phyloP scores from a whole-genome alignment of 1,284 basidiomycete genomes.

The Meripilus lineatus region DNA sequence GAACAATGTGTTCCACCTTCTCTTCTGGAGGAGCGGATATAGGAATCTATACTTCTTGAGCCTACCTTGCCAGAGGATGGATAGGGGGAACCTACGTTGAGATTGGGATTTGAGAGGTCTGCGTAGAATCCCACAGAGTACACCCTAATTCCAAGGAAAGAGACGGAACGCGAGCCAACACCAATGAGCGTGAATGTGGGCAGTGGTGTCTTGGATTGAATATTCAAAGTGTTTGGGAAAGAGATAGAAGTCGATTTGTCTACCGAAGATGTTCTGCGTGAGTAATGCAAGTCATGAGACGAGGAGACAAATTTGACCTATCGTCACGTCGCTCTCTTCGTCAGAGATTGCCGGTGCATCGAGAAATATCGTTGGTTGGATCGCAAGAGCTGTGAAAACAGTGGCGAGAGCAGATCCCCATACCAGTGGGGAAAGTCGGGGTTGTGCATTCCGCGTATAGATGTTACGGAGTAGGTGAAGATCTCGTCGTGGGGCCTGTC shows the following conservation, averaged over 20 bases:
- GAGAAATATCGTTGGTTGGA: constrained; percentile 27
- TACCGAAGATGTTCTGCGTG: constrained; percentile 31
- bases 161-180: constrained; percentile 80
- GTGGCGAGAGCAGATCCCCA: background rate
- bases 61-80: background rate
- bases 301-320: constrained; percentile 21
- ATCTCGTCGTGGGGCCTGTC: too few species aligned
- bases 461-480: too few species aligned
- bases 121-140: constrained; percentile 88
- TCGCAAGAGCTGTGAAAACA: background rate
- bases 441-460: too few species aligned
- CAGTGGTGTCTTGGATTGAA: constrained; percentile 56
- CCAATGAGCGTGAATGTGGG: constrained; percentile 70
- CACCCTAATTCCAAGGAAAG: constrained; percentile 78
- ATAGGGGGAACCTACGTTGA: constrained; percentile 41
- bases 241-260: constrained; percentile 69
- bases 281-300: background rate
- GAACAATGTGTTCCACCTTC: constrained; percentile 63
- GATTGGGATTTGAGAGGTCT: constrained; percentile 58
- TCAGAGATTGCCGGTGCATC: constrained; percentile 29
- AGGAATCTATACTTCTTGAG: constrained; percentile 32
- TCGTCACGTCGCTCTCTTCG: constrained; percentile 15
- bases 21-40: constrained; percentile 53
- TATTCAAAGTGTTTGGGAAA: constrained; percentile 60
- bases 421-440: background rate